Conservation (phyloP, 2,329 filamentous ascomycete species). For the Ceratocystis huliohia region DNA sequence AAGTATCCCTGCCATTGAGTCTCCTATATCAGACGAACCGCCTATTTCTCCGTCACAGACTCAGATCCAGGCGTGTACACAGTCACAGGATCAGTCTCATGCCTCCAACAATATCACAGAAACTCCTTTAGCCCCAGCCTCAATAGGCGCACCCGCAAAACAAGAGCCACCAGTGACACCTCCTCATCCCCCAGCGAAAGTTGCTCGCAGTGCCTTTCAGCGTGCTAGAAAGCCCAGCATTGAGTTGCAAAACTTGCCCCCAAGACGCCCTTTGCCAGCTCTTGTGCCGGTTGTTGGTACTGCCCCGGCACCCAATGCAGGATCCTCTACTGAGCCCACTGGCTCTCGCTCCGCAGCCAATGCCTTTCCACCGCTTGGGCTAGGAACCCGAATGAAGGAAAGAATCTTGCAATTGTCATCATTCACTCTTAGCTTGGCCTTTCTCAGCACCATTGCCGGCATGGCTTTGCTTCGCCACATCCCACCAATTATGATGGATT, state of each 20-base stretch:
- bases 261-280: not conserved
- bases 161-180: not conserved
- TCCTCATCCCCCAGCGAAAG: not conserved
- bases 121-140: not conserved
- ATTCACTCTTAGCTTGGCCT: constrained; percentile 63
- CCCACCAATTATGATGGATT: constrained; percentile 36
- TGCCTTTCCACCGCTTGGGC: not conserved
- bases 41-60: not conserved
- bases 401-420: constrained; percentile 52
- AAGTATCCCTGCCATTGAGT: not conserved
- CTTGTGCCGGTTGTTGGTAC: not conserved
- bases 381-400: constrained; percentile 44
- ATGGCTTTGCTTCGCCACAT: constrained; percentile 60
- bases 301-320: not conserved
- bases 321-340: not conserved
- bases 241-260: not conserved
- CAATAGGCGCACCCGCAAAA: not conserved
- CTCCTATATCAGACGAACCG: not conserved
- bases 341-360: not conserved
- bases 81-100: not conserved
- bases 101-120: not conserved
- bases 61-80: not conserved
- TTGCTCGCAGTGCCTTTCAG: not conserved
- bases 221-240: not conserved
- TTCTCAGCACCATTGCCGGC: constrained; percentile 62